A percentile compares a stretch with the other conserved stretches of the same genome.
These are phyloP conservation scores for Raddia guianensis DNA, from an alignment of 176 grass and related monocot species.

Conservation along the genomic window DNA sequence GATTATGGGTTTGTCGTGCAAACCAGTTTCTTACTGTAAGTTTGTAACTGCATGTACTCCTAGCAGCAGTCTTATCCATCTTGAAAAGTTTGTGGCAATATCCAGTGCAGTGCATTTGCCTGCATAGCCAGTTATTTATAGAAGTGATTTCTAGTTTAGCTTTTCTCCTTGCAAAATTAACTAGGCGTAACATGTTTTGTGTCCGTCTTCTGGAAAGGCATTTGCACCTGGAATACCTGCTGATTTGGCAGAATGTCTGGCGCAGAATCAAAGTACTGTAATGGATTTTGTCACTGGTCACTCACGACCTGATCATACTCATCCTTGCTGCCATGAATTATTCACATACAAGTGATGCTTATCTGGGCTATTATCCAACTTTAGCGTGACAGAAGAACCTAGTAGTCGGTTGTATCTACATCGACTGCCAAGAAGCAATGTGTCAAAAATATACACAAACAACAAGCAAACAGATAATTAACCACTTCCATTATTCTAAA, in stretches of 20 bases:
- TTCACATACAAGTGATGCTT: background rate
- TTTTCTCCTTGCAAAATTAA: conserved; percentile 18
- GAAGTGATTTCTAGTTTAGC: background rate
- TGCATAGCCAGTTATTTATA: background rate
- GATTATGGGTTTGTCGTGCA: background rate
- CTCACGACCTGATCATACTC: background rate
- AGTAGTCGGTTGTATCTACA: background rate
- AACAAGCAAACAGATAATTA: background rate
- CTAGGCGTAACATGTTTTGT: conserved; percentile 17
- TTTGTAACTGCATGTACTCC: background rate
- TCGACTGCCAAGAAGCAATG: background rate
- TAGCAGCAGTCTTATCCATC: background rate
- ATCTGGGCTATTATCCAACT: background rate
- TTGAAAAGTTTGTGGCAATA: background rate
- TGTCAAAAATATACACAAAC: background rate
- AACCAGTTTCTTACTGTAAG: conserved; percentile 3
- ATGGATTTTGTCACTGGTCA: background rate
- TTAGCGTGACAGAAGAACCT: background rate
- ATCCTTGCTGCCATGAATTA: background rate
- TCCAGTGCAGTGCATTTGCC: background rate
- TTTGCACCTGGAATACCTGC: conserved; percentile 9
- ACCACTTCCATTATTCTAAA: too few species aligned
- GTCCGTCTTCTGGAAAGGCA: background rate
- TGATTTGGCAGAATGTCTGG: background rate
- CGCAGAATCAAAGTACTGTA: conserved; percentile 3